phyloP scores from a whole-genome alignment of 768 basidiomycete species.

The Ramaria sp. region DNA sequence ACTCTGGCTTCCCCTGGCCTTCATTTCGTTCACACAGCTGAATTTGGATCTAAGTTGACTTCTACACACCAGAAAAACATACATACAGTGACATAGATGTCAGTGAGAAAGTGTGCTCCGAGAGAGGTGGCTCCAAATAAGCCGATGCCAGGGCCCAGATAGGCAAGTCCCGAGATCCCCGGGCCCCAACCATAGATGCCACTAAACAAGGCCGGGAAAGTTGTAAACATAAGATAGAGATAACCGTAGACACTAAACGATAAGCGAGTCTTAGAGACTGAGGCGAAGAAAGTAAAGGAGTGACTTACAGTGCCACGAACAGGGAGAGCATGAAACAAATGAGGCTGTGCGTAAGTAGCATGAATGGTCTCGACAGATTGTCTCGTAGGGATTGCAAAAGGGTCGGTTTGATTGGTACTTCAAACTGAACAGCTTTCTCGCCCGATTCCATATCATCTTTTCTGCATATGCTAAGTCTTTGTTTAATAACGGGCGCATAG shows the following conservation, averaged over 20 bases:
- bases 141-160: slow-evolving; percentile 45
- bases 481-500: slow-evolving; percentile 15
- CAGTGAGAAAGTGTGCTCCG: slow-evolving; percentile 36
- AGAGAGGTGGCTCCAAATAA: slow-evolving; percentile 38
- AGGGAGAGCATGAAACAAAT: slow-evolving; percentile 13
- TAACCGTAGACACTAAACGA: slow-evolving; percentile 27
- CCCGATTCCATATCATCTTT: slow-evolving; percentile 5
- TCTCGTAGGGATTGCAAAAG: slow-evolving; percentile 9
- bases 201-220: slow-evolving; percentile 28
- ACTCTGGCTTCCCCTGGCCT: slow-evolving; percentile 5
- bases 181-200: slow-evolving; percentile 25
- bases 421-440: background rate
- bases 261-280: slow-evolving; percentile 95
- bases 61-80: background rate
- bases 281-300: slow-evolving; percentile 12
- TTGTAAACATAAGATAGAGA: slow-evolving; percentile 20
- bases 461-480: slow-evolving; percentile 9
- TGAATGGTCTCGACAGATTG: slow-evolving; percentile 10
- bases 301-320: slow-evolving; percentile 9
- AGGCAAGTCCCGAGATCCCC: slow-evolving; percentile 25
- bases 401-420: slow-evolving; percentile 8
- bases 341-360: slow-evolving; percentile 14
- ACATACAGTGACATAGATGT: slow-evolving; percentile 38
- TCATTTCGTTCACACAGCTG: slow-evolving; percentile 7
- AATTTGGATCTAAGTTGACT: slow-evolving; percentile 7